A percentile compares a stretch with the other conserved stretches of the same genome.
Conservation (phyloP, 2,329 filamentous ascomycete genomes). For the Penicillium janthinellum region DNA sequence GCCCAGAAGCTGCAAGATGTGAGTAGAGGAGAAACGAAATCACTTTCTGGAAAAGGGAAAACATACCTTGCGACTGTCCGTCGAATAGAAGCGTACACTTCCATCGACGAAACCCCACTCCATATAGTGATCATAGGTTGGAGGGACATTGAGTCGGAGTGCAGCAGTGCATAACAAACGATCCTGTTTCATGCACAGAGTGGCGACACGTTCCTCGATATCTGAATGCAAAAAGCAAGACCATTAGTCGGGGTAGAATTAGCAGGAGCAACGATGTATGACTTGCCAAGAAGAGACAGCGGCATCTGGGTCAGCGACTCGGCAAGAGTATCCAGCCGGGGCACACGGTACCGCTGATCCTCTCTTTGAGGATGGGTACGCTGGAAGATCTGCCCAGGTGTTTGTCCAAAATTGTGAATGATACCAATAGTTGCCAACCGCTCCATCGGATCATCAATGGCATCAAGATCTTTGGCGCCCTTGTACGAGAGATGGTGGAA, state of each 20-base stretch:
- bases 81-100: slow-evolving; percentile 86
- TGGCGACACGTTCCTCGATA: slow-evolving; percentile 76
- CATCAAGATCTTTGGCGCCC: slow-evolving; percentile 88
- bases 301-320: slow-evolving; percentile 76
- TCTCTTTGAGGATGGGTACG: slow-evolving; percentile 79
- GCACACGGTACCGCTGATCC: slow-evolving; percentile 63
- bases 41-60: background rate
- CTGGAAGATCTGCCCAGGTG: slow-evolving; percentile 89
- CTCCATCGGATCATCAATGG: slow-evolving; percentile 85
- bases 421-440: slow-evolving; percentile 87
- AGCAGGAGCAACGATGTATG: too few relatives aligned
- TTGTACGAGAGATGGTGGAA: slow-evolving; percentile 96
- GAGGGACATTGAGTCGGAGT: slow-evolving; percentile 83
- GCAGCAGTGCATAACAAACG: slow-evolving; percentile 80
- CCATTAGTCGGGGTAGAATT: background rate
- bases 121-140: slow-evolving; percentile 83
- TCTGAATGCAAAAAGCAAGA: slow-evolving; percentile 40
- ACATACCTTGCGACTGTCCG: slow-evolving; percentile 72
- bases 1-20: slow-evolving; percentile 61
- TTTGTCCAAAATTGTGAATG: slow-evolving; percentile 98
- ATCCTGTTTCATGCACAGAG: slow-evolving; percentile 76
- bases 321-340: slow-evolving; percentile 75
- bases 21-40: background rate
- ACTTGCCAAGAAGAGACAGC: slow-evolving; percentile 69
- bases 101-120: slow-evolving; percentile 97